Evolutionary conservation across 2,329 filamentous ascomycete genomes (phyloP).

Genomic region (Pestalotiopsis sp.): DNA sequence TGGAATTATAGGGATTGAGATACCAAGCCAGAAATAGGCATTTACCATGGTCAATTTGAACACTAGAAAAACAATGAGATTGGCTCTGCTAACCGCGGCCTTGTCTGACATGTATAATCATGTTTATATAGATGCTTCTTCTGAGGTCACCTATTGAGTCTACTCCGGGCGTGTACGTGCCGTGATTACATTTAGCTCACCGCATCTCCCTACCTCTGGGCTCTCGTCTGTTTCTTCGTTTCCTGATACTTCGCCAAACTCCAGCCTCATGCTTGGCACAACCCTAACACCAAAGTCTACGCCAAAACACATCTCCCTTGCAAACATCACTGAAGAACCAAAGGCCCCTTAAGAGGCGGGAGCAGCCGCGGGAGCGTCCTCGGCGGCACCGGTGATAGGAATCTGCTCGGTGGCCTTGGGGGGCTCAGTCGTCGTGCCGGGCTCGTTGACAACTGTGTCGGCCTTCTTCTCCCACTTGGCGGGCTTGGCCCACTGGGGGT

Average conservation of each 20-base stretch:
- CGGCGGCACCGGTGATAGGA: slow-evolving; percentile 9
- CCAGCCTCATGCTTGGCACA: neutral
- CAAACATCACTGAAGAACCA: slow-evolving; percentile 1
- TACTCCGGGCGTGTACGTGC: neutral
- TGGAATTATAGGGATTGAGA: neutral
- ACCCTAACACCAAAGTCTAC: slow-evolving; percentile 4
- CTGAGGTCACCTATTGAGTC: neutral
- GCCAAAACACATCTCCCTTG: slow-evolving; percentile 6
- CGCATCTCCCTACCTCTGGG: neutral
- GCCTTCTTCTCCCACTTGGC: slow-evolving; percentile 59
- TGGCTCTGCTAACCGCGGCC: neutral
- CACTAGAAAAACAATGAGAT: neutral
- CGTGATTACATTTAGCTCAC: neutral
- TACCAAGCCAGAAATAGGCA: neutral
- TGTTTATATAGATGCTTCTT: neutral
- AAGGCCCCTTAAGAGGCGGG: slow-evolving; percentile 29
- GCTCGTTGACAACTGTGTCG: slow-evolving; percentile 31
- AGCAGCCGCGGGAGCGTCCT: slow-evolving; percentile 17
- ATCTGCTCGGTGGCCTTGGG: slow-evolving; percentile 13
- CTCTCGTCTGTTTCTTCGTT: neutral
- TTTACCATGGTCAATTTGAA: neutral
- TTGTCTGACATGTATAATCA: neutral
- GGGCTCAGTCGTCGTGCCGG: slow-evolving; percentile 25
- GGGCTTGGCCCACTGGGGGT: slow-evolving; percentile 66
- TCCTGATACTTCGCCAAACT: neutral